Percentiles rank a stretch among this genome's conserved stretches.
Evolutionary conservation across 2,329 filamentous ascomycete species (phyloP).

Genomic region (Arthrinium phaeospermum): DNA sequence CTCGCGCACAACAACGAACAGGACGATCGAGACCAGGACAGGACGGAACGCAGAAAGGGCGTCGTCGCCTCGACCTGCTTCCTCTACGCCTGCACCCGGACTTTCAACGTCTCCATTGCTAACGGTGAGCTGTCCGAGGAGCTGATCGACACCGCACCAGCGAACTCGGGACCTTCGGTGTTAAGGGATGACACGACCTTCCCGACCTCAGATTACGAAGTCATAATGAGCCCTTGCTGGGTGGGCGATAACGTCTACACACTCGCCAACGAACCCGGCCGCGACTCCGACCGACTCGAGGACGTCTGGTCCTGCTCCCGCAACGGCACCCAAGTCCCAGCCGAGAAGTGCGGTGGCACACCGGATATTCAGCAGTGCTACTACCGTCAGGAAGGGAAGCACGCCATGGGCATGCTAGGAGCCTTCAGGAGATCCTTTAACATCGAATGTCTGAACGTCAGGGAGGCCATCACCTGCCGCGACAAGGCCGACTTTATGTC

Average conservation of each 20-base stretch:
- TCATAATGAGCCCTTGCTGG: background rate
- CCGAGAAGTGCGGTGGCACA: background rate
- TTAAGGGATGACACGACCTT: background rate
- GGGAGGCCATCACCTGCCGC: background rate
- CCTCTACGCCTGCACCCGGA: slow-evolving; percentile 17
- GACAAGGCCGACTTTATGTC: too few species aligned
- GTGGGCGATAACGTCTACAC: background rate
- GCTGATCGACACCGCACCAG: background rate
- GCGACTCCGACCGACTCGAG: too few species aligned
- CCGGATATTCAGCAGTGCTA: background rate
- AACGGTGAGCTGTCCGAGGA: slow-evolving; percentile 1
- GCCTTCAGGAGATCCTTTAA: background rate
- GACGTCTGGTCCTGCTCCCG: background rate
- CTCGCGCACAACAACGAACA: background rate
- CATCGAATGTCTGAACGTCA: background rate
- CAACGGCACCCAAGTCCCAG: background rate
- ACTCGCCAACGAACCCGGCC: background rate
- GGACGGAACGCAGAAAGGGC: background rate
- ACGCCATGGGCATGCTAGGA: background rate
- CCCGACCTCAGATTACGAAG: background rate
- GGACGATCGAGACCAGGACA: background rate
- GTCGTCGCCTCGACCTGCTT: slow-evolving; percentile 1
- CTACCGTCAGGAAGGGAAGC: background rate
- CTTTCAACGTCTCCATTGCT: background rate
- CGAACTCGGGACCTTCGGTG: background rate